These are phyloP conservation scores for Metroxylon sagu DNA, from an alignment of 176 grass and related monocot species.

Conservation along the genomic window DNA sequence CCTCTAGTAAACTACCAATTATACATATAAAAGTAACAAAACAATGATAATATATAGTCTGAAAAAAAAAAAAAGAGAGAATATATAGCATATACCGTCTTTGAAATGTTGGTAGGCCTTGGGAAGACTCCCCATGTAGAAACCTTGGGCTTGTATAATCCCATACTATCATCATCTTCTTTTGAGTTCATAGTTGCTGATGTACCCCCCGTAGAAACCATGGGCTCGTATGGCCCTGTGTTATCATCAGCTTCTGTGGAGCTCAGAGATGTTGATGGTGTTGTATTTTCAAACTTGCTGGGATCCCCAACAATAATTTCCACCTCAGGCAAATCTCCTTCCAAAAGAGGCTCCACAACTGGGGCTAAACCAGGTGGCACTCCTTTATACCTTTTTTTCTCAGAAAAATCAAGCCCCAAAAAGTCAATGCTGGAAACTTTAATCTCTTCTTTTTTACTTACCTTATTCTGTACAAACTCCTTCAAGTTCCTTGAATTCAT, in stretches of 20 bases:
- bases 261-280: neutral
- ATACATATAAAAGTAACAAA: neutral
- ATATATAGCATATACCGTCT: conserved; percentile 27
- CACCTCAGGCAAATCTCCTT: conserved; percentile 25
- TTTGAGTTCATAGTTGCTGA: neutral
- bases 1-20: too few relatives aligned
- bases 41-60: neutral
- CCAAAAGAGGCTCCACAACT: conserved; percentile 7
- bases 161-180: conserved; percentile 14
- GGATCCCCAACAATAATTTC: conserved; percentile 40
- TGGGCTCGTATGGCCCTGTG: too few relatives aligned
- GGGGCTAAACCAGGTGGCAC: conserved; percentile 20
- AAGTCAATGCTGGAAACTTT: conserved; percentile 11
- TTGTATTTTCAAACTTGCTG: conserved; percentile 28
- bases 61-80: neutral
- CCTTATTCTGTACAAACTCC: neutral
- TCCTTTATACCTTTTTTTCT: conserved; percentile 15
- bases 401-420: conserved; percentile 21
- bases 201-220: too few relatives aligned
- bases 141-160: conserved; percentile 32
- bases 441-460: neutral
- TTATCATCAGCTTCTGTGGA: too few relatives aligned
- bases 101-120: conserved; percentile 42
- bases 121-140: conserved; percentile 48
- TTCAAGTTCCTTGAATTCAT: neutral